Base-by-base conservation (phyloP, 2,329 filamentous ascomycete genomes). In the Pezicula carpinea region DNA sequence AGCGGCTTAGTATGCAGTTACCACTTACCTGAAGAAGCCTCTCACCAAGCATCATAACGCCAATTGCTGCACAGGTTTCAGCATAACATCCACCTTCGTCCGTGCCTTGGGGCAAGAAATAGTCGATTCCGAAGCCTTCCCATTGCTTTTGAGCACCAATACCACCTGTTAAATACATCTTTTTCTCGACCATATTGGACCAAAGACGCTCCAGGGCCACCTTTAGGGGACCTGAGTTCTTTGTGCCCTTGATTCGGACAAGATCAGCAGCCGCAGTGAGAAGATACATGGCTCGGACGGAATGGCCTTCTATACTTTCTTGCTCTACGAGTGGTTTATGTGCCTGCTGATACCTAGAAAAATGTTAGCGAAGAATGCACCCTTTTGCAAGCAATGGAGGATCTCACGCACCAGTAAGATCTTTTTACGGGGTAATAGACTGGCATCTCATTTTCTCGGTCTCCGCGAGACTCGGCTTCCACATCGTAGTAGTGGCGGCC, bases 71-170 rank as follows among this genome's bases (percentile, higher is more conserved):
- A 56, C 76, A 82, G 0, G 80, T 83, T 60, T 83, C 79, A 2
- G 76, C 71, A 59, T 82, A 83, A 55, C 79, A 82, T 2, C 79
- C 80, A 4, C 79, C 79, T 50, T 82, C 79, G 49, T 82, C 79
- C 0, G 75, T 76, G 2, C 73, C 68, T 35, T 80, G 76, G 1
- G 77, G 78, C 5, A 83, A 65, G 58, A 79, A 79, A 55, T 81
- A 80, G 50, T 79, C 72, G 34, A 73, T 67, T 0, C 77, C 78
- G 56, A 83, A 82, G 3, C 80, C 77, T 60, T 83, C 74, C 74
- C 75, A 80, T 57, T 81, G 75, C 53, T 73, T 69, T 34, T 79
- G 70, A 1, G 68, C 73, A 1, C 80, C 80, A 42, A 83, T 75
- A 1, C 79, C 79, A 1, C 80, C 80, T 0, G 80, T 84, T 14